A percentile compares a stretch with the other conserved stretches of the same genome.
phyloP scores from a whole-genome alignment of 1,139 yeast species.

The Lodderomyces margitis region DNA sequence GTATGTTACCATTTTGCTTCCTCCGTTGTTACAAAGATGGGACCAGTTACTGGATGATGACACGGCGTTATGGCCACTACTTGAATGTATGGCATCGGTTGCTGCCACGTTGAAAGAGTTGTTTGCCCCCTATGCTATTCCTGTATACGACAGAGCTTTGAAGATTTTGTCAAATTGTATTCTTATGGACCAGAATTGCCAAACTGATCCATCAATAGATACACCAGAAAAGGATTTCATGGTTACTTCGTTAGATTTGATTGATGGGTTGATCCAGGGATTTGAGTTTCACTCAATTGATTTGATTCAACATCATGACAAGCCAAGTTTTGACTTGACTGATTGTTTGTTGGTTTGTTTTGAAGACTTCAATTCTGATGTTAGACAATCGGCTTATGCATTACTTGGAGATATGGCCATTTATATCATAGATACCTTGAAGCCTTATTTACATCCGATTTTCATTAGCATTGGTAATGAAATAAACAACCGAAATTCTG shows the following conservation, averaged over 20 bases:
- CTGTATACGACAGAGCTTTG: slow-evolving; percentile 80
- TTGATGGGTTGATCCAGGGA: slow-evolving; percentile 93
- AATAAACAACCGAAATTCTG: slow-evolving; percentile 49
- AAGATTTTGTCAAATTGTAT: slow-evolving; percentile 68
- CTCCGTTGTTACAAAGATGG: slow-evolving; percentile 85
- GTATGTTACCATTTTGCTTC: slow-evolving; percentile 64
- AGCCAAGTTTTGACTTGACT: slow-evolving; percentile 44
- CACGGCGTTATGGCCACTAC: slow-evolving; percentile 81
- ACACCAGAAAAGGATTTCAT: slow-evolving; percentile 89
- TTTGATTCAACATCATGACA: slow-evolving; percentile 43
- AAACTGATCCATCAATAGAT: slow-evolving; percentile 64
- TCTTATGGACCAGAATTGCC: slow-evolving; percentile 62
- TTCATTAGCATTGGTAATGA: slow-evolving; percentile 69
- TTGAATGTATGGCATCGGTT: slow-evolving; percentile 89
- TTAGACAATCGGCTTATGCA: slow-evolving; percentile 90
- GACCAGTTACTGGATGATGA: slow-evolving; percentile 69
- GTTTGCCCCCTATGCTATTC: slow-evolving; percentile 87
- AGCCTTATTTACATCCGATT: slow-evolving; percentile 57
- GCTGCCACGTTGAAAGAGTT: slow-evolving; percentile 83
- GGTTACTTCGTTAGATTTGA: slow-evolving; percentile 82
- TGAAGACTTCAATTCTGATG: slow-evolving; percentile 77
- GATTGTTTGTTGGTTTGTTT: slow-evolving; percentile 68
- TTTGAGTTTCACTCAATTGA: slow-evolving; percentile 63
- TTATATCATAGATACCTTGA: slow-evolving; percentile 53
- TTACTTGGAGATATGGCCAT: slow-evolving; percentile 84